Conservation (phyloP, 495 filamentous ascomycete species). For the Lentithecium fluviatile region DNA sequence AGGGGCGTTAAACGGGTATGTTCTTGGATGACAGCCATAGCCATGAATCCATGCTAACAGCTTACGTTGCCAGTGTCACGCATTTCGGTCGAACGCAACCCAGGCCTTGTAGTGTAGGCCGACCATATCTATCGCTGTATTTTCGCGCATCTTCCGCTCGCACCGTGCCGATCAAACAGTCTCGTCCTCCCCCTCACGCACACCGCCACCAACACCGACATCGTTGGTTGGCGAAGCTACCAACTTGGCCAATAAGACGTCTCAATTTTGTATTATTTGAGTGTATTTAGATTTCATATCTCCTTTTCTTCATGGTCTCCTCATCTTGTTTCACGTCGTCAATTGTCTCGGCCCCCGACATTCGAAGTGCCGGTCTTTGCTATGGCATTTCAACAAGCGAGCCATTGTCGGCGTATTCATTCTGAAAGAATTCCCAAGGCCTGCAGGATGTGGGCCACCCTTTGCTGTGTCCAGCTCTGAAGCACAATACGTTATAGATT, state of each 20-base stretch:
- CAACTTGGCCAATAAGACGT: no score
- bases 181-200: no score
- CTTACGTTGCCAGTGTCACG: no score
- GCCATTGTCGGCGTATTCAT: slow-evolving; percentile 1
- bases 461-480: not conserved
- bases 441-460: not conserved
- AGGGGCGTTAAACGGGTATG: not conserved
- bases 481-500: no score
- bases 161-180: no score
- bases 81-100: no score
- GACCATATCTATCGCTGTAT: no score
- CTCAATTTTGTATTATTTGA: not conserved
- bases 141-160: no score
- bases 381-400: slow-evolving; percentile 7
- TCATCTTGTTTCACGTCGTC: not conserved
- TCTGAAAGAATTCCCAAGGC: not conserved
- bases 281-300: not conserved
- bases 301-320: not conserved
- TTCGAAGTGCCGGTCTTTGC: not conserved
- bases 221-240: no score
- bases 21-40: not conserved
- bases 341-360: not conserved
- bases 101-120: no score
- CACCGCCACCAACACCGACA: no score
- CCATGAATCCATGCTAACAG: no score